Conservation (phyloP, 306 rosid species). For the Casuarina glauca region DNA sequence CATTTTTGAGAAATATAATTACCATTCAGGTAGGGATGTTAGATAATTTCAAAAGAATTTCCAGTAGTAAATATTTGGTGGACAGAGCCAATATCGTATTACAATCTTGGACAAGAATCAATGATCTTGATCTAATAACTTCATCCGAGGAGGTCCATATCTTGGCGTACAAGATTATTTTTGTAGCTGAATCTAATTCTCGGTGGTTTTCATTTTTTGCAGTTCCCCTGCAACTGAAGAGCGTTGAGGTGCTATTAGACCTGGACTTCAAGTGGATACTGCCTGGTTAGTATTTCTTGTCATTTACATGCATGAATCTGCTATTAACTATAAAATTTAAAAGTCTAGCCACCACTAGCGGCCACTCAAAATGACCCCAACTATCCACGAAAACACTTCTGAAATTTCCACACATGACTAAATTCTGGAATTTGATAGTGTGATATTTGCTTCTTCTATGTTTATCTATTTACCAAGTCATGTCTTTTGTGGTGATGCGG, state of each 20-base stretch:
- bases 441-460: too few species aligned
- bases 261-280: slow-evolving; percentile 19
- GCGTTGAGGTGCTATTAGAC: not conserved
- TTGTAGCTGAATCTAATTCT: not conserved
- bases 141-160: not conserved
- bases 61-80: not conserved
- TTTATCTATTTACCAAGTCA: too few species aligned
- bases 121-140: not conserved
- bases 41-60: not conserved
- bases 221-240: slow-evolving; percentile 17
- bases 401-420: too few species aligned
- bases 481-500: too few species aligned
- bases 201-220: not conserved
- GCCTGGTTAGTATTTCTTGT: slow-evolving; percentile 6
- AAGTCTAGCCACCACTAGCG: not conserved
- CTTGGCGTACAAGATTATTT: not conserved
- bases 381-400: not conserved
- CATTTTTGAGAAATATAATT: slow-evolving; percentile 1
- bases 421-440: too few species aligned
- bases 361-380: not conserved
- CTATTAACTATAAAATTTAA: not conserved
- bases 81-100: not conserved
- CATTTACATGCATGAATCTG: not conserved
- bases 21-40: slow-evolving; percentile 5
- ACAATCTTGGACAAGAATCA: not conserved